Evolutionary conservation across 177 flowering plant genomes (phyloP).

Genomic region (Vitis hybrid): DNA sequence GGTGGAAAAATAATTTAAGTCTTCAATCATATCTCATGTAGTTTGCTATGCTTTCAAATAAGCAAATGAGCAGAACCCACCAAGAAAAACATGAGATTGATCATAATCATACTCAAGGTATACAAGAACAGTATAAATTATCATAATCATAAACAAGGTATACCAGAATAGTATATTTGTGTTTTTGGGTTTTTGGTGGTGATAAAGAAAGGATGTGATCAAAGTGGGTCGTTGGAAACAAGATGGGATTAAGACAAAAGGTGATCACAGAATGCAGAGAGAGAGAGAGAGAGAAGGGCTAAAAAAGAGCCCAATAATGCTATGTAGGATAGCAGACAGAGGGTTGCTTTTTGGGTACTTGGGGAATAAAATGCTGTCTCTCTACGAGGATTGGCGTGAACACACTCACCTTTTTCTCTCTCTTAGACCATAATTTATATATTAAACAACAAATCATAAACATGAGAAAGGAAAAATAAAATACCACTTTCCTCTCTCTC

Average conservation of each 20-base stretch:
- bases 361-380: conserved; percentile 61
- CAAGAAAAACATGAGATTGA: too few relatives aligned
- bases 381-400: conserved; percentile 60
- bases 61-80: too few relatives aligned
- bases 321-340: conserved; percentile 61
- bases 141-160: too few relatives aligned
- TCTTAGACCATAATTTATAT: neutral
- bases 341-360: conserved; percentile 68
- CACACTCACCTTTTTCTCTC: conserved; percentile 9
- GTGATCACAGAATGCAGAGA: conserved; percentile 15
- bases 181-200: conserved; percentile 1
- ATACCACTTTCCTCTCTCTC: conserved; percentile 15
- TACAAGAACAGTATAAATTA: too few relatives aligned
- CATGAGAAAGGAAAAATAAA: conserved; percentile 23
- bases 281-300: conserved; percentile 21
- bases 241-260: conserved; percentile 30
- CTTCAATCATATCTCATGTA: too few relatives aligned
- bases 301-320: conserved; percentile 45
- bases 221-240: conserved; percentile 14
- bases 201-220: neutral
- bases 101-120: too few relatives aligned
- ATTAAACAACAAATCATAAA: conserved; percentile 24
- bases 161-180: neutral
- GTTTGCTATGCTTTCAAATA: too few relatives aligned
- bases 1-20: too few relatives aligned